These are phyloP conservation scores for Heritiera fomes DNA, from an alignment of 345 rosid species.

Conservation along the genomic window DNA sequence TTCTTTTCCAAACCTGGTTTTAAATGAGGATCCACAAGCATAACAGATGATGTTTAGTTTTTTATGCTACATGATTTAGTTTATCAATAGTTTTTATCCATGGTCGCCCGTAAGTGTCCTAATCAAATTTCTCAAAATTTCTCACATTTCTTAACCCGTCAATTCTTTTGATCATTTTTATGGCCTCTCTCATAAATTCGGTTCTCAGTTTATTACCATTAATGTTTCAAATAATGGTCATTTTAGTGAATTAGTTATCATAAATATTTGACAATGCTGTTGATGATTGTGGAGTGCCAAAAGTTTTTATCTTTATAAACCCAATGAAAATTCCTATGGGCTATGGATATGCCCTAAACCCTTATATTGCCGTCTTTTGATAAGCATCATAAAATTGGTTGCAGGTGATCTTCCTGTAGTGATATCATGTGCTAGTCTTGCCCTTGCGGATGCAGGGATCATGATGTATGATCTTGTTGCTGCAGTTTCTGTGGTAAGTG, in stretches of 20 bases:
- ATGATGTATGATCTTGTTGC: constrained; percentile 95
- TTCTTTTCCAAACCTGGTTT: background rate
- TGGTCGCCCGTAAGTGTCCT: background rate
- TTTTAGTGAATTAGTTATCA: background rate
- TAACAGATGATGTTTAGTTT: background rate
- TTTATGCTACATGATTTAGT: background rate
- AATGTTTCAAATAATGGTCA: background rate
- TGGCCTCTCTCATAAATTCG: background rate
- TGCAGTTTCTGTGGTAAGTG: constrained; percentile 85
- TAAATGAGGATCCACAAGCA: background rate
- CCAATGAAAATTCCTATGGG: background rate
- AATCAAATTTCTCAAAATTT: background rate
- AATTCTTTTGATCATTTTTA: background rate
- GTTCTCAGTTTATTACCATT: too few relatives aligned
- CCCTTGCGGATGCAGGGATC: constrained; percentile 94
- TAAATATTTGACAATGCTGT: background rate
- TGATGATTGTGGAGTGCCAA: background rate
- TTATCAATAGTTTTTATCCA: background rate
- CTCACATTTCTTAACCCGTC: background rate
- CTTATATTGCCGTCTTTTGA: constrained; percentile 2
- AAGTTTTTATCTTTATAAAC: background rate
- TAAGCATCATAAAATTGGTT: constrained; percentile 22
- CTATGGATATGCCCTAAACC: background rate
- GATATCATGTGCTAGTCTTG: constrained; percentile 94
- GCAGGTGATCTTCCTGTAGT: constrained; percentile 92